A percentile compares a stretch with the other conserved stretches of the same genome.
phyloP scores from a whole-genome alignment of 768 basidiomycete species.

The Lactarius akahatsu region DNA sequence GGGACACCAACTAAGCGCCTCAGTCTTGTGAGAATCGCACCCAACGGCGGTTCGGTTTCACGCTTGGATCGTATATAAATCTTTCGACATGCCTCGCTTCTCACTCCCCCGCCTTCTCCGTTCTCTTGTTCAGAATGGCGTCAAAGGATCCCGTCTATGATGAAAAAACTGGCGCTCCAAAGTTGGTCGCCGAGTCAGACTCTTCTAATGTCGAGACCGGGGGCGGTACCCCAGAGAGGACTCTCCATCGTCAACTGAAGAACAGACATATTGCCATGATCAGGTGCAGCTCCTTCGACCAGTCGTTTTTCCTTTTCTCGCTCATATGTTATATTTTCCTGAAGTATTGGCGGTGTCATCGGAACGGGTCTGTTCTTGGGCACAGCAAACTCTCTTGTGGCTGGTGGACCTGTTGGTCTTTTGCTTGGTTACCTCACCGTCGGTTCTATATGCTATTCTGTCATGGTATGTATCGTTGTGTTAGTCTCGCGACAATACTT shows the following conservation, averaged over 20 bases:
- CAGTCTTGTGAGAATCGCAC: neutral
- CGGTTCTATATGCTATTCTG: slow-evolving; percentile 65
- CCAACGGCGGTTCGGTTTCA: neutral
- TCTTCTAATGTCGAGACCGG: slow-evolving; percentile 2
- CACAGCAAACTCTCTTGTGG: slow-evolving; percentile 47
- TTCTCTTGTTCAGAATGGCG: slow-evolving; percentile 31
- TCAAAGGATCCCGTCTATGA: slow-evolving; percentile 22
- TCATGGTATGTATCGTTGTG: slow-evolving; percentile 52
- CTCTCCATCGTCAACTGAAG: slow-evolving; percentile 35
- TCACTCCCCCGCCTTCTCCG: slow-evolving; percentile 12
- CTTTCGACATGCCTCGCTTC: neutral
- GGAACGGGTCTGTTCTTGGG: slow-evolving; percentile 41
- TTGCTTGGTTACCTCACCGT: slow-evolving; percentile 66
- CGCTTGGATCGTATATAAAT: neutral
- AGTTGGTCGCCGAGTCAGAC: neutral
- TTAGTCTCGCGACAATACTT: neutral
- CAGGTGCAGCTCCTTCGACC: slow-evolving; percentile 42
- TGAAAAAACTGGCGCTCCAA: slow-evolving; percentile 12
- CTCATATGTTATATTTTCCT: slow-evolving; percentile 10
- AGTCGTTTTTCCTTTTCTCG: neutral
- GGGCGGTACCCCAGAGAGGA: slow-evolving; percentile 9
- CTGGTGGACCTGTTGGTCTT: slow-evolving; percentile 76
- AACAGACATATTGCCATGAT: slow-evolving; percentile 84
- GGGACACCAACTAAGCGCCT: neutral
- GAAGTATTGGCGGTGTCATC: slow-evolving; percentile 43